These are phyloP conservation scores for Penicillium sclerotigenum DNA, from an alignment of 2,329 filamentous ascomycete genomes.

Conservation along the genomic window DNA sequence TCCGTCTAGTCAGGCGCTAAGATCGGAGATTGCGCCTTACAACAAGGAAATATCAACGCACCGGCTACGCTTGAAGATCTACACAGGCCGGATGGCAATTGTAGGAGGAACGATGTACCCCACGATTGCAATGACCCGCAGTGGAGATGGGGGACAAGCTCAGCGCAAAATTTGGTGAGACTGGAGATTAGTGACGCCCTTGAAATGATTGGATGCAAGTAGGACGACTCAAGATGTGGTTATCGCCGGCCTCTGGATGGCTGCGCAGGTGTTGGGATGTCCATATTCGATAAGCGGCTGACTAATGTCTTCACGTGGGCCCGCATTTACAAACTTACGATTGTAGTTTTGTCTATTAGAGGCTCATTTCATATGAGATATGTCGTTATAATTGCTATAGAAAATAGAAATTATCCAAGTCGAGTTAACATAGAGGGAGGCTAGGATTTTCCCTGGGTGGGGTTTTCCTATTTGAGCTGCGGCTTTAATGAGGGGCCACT, in stretches of 20 bases:
- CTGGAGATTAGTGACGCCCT: conserved; percentile 1
- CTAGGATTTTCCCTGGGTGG: no score
- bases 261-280: conserved; percentile 3
- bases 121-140: conserved; percentile 22
- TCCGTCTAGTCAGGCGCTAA: background rate
- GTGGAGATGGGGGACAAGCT: conserved; percentile 12
- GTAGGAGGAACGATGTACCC: conserved; percentile 13
- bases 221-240: conserved; percentile 2
- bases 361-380: background rate
- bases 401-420: no score
- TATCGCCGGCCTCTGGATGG: conserved; percentile 24
- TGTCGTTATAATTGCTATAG: background rate
- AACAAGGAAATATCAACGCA: background rate
- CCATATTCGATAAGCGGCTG: conserved; percentile 5
- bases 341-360: background rate
- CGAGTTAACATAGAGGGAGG: no score
- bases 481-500: background rate
- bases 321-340: no score
- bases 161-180: background rate
- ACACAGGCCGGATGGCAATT: conserved; percentile 9
- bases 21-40: background rate
- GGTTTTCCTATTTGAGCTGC: background rate
- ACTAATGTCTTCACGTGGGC: conserved; percentile 3
- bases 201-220: conserved; percentile 17
- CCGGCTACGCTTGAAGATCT: conserved; percentile 8